These are phyloP conservation scores for Leptomonas seymouri DNA, from an alignment of 208 protist genomes.

Conservation along the genomic window DNA sequence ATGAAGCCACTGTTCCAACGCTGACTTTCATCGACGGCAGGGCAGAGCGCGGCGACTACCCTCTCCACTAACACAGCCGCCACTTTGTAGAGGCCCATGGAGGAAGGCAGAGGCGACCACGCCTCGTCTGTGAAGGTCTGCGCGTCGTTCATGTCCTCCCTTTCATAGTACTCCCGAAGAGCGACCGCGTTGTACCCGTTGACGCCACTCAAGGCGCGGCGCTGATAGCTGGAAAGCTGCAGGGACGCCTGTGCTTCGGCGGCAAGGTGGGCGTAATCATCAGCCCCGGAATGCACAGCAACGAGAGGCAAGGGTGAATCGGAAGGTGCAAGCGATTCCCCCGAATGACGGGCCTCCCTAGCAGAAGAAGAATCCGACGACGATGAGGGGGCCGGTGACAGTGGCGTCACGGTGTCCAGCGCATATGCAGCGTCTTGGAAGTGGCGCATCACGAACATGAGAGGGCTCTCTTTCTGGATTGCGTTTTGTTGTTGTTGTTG, in stretches of 20 bases:
- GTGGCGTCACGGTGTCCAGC: conserved; percentile 9
- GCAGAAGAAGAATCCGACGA: background rate
- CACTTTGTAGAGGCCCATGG: conserved; percentile 18
- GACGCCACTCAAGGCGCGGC: background rate
- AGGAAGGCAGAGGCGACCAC: background rate
- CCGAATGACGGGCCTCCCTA: conserved; percentile 2
- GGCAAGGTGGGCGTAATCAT: background rate
- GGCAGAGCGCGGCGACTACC: conserved; percentile 19
- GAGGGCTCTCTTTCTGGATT: conserved; percentile 9
- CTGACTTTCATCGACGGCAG: background rate
- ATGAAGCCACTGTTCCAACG: background rate
- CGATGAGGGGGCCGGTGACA: background rate
- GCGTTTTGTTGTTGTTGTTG: conserved; percentile 9
- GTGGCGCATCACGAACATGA: conserved; percentile 16
- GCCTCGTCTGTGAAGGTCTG: background rate
- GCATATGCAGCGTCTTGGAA: conserved; percentile 9
- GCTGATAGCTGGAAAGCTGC: conserved; percentile 11
- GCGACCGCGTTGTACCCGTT: conserved; percentile 6
- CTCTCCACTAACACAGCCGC: conserved; percentile 21
- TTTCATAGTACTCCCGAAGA: conserved; percentile 22
- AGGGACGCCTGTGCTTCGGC: conserved; percentile 10
- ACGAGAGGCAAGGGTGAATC: background rate
- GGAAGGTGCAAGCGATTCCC: background rate
- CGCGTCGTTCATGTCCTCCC: background rate
- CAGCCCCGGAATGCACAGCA: background rate